Evolutionary conservation across 345 rosid genomes (phyloP).

Genomic region (Cardamine resedifolia): DNA sequence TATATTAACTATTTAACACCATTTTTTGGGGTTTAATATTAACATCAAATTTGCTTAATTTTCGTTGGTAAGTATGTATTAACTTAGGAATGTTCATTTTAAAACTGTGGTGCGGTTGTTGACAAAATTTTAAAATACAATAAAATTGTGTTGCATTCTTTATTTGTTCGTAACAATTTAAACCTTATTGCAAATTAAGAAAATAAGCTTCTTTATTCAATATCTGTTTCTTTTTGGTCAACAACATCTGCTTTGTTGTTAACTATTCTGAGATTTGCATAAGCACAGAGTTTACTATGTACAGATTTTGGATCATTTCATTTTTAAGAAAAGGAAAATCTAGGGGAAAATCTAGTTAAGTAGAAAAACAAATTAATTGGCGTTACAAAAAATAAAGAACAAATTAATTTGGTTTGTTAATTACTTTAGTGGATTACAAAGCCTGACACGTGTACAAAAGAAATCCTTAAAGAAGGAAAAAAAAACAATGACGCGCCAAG

Average conservation of each 20-base stretch:
- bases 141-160: background rate
- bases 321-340: background rate
- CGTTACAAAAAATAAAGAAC: background rate
- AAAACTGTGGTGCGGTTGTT: background rate
- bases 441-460: background rate
- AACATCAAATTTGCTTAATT: background rate
- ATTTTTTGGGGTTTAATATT: background rate
- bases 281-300: background rate
- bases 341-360: too few species aligned
- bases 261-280: background rate
- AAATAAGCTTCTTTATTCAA: background rate
- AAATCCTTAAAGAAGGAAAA: background rate
- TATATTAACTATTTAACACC: too few species aligned
- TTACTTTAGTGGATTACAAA: background rate
- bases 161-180: background rate
- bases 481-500: constrained; percentile 24
- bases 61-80: background rate
- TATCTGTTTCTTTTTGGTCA: background rate
- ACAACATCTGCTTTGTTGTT: background rate
- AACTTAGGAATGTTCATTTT: too few species aligned
- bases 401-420: background rate
- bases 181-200: background rate
- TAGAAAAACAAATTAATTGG: background rate
- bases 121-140: background rate
- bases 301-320: background rate